phyloP scores from a whole-genome alignment of 202 grass and related monocot species.

The Cymbopogon flexuosus region DNA sequence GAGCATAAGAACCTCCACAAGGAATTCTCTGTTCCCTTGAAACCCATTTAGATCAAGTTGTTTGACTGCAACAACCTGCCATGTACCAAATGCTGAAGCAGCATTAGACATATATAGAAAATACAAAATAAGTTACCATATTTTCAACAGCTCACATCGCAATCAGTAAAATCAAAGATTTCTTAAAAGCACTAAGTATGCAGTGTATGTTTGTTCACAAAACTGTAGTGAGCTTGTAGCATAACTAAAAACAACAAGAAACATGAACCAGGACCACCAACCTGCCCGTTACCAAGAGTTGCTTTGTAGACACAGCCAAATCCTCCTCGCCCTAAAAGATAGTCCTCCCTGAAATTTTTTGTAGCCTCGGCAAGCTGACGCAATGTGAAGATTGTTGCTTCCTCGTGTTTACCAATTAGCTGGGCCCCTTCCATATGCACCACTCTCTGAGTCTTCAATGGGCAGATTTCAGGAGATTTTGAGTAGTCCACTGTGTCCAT shows the following conservation, averaged over 20 bases:
- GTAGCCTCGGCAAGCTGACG: constrained; percentile 58
- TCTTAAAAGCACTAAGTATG: background rate
- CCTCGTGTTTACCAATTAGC: background rate
- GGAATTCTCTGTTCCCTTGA: constrained; percentile 90
- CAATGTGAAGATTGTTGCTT: constrained; percentile 48
- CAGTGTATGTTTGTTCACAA: background rate
- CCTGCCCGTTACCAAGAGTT: constrained; percentile 47
- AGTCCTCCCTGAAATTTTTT: constrained; percentile 52
- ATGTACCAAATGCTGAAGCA: constrained; percentile 11
- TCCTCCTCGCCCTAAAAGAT: constrained; percentile 60
- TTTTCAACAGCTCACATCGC: background rate
- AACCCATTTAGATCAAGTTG: constrained; percentile 71
- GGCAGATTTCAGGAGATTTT: constrained; percentile 37
- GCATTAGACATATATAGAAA: constrained; percentile 19
- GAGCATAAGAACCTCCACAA: constrained; percentile 94
- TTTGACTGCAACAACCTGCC: constrained; percentile 76
- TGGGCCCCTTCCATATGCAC: constrained; percentile 3
- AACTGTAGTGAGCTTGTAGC: background rate
- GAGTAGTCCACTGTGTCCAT: constrained; percentile 11
- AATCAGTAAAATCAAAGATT: background rate
- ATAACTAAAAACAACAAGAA: constrained; percentile 11
- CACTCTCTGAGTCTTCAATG: constrained; percentile 21
- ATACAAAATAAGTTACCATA: background rate
- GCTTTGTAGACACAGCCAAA: constrained; percentile 75
- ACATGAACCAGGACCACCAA: constrained; percentile 17